Evolutionary conservation across 768 basidiomycete genomes (phyloP).

Genomic region (Pisolithus albus): DNA sequence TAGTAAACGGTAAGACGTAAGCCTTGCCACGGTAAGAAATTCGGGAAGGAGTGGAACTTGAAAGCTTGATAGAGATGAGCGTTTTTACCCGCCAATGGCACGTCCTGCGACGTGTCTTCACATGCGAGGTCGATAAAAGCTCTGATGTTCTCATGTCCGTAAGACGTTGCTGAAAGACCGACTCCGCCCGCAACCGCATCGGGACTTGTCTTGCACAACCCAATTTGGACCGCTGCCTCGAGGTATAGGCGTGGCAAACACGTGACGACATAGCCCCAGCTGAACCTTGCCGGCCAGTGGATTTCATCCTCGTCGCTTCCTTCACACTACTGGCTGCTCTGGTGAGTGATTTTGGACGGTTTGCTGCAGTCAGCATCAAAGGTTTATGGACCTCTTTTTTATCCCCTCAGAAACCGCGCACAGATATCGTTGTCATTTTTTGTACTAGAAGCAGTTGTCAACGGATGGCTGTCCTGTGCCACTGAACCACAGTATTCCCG

Average conservation of each 20-base stretch:
- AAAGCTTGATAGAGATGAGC: not conserved
- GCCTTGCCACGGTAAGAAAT: not conserved
- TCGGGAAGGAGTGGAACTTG: not conserved
- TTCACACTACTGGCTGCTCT: not conserved
- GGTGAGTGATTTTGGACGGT: not conserved
- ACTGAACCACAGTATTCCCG: not conserved
- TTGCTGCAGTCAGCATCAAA: too few species aligned
- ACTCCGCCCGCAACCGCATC: not conserved
- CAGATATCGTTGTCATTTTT: constrained; percentile 2
- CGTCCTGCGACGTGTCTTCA: not conserved
- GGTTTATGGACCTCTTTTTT: constrained; percentile 11
- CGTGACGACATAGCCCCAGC: constrained; percentile 2
- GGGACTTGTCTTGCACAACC: not conserved
- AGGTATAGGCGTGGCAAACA: constrained; percentile 19
- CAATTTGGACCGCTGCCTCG: constrained; percentile 14
- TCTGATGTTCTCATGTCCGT: not conserved
- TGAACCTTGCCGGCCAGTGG: not conserved
- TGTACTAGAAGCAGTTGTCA: not conserved
- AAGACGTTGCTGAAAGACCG: not conserved
- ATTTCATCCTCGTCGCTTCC: constrained; percentile 1
- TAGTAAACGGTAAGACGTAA: too few species aligned
- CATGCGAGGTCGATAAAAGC: not conserved
- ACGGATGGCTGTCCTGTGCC: not conserved
- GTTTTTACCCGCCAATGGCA: not conserved
- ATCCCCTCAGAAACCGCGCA: not conserved